Percentiles rank a stretch among this genome's conserved stretches.
These are phyloP conservation scores for Cytospora piceae DNA, from an alignment of 2,329 filamentous ascomycete species.

Conservation along the genomic window DNA sequence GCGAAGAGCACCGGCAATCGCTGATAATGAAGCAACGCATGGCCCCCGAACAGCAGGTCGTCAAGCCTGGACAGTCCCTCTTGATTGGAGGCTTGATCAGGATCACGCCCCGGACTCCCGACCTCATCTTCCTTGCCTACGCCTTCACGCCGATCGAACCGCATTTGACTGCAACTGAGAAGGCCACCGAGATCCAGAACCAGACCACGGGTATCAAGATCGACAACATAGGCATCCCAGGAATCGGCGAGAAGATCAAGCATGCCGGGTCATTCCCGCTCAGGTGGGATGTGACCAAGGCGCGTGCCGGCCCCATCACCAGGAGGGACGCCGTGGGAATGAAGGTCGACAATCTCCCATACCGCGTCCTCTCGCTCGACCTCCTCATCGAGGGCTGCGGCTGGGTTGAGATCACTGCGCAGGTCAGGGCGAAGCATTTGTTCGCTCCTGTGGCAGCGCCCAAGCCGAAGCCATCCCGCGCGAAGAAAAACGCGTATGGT, in stretches of 20 bases:
- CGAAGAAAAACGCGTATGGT: conserved; percentile 29
- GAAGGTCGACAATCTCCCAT: conserved; percentile 73
- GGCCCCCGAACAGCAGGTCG: conserved; percentile 70
- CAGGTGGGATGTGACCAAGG: conserved; percentile 80
- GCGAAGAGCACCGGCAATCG: conserved; percentile 64
- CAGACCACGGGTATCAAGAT: conserved; percentile 64
- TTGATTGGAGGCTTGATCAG: conserved; percentile 85
- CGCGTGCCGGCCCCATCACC: conserved; percentile 74
- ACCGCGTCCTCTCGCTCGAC: conserved; percentile 78
- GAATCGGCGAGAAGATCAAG: conserved; percentile 59
- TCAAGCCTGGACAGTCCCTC: conserved; percentile 79
- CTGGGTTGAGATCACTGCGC: conserved; percentile 86
- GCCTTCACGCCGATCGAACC: conserved; percentile 79
- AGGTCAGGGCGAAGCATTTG: conserved; percentile 68
- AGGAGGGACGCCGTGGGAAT: conserved; percentile 63
- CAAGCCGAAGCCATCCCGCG: conserved; percentile 12
- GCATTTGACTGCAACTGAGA: conserved; percentile 79
- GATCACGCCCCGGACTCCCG: conserved; percentile 73
- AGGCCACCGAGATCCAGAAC: conserved; percentile 74
- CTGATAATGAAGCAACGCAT: conserved; percentile 81
- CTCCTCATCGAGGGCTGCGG: conserved; percentile 90
- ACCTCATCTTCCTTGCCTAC: conserved; percentile 75
- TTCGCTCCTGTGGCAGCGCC: conserved; percentile 28
- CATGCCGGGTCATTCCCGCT: conserved; percentile 78
- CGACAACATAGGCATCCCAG: conserved; percentile 65